phyloP scores from a whole-genome alignment of 495 filamentous ascomycete species.

The Articulospora tetracladia region DNA sequence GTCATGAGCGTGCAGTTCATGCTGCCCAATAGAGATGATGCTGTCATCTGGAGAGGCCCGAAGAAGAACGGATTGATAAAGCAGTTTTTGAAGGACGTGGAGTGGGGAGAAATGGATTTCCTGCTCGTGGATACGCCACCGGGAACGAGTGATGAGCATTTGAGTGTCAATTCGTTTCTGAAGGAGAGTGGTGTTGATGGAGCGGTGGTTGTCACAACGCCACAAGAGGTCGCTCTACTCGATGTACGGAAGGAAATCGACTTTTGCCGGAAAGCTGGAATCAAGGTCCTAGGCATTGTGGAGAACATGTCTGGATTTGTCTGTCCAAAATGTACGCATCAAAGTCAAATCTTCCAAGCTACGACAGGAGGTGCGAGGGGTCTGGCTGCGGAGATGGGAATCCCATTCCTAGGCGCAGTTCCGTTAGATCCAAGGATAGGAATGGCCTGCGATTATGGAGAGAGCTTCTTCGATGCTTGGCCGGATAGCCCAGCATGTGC shows the following conservation, averaged over 20 bases:
- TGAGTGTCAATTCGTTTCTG: slow-evolving; percentile 83
- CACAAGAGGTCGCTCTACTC: slow-evolving; percentile 87
- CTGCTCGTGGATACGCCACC: slow-evolving; percentile 93
- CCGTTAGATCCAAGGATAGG: slow-evolving; percentile 92
- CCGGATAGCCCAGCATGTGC: slow-evolving; percentile 85
- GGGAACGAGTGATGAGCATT: slow-evolving; percentile 90
- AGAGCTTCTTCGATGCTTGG: slow-evolving; percentile 93
- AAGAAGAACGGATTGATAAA: slow-evolving; percentile 99
- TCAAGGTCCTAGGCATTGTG: slow-evolving; percentile 80
- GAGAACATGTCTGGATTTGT: slow-evolving; percentile 99
- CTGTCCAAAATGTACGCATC: slow-evolving; percentile 79
- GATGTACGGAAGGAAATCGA: slow-evolving; percentile 97
- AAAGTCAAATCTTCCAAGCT: slow-evolving; percentile 82
- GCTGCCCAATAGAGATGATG: slow-evolving; percentile 87
- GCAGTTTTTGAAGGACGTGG: slow-evolving; percentile 93
- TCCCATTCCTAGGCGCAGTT: slow-evolving; percentile 87
- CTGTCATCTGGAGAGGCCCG: slow-evolving; percentile 93
- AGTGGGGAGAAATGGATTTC: slow-evolving; percentile 94
- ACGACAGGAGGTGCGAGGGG: slow-evolving; percentile 83
- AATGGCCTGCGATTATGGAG: slow-evolving; percentile 93
- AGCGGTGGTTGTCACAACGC: slow-evolving; percentile 89
- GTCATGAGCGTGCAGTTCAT: slow-evolving; percentile 98
- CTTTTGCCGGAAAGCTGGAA: slow-evolving; percentile 93
- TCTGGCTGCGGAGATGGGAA: slow-evolving; percentile 77
- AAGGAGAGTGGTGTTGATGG: slow-evolving; percentile 89